Conservation (phyloP, 441 rosid genomes). For the Euphorbia celastroides region DNA sequence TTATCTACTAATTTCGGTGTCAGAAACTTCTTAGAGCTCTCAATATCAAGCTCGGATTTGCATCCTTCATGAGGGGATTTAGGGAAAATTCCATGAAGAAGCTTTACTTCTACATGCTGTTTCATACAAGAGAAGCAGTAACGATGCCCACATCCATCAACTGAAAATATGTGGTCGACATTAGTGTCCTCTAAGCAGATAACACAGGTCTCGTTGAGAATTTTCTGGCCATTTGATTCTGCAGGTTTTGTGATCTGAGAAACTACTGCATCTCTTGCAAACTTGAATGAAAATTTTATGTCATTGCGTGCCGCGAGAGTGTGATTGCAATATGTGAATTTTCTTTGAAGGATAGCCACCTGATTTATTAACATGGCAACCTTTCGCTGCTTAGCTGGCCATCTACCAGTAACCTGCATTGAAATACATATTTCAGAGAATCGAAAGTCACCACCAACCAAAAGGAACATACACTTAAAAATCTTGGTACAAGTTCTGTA, state of each 20-base stretch:
- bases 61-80: constrained; percentile 72
- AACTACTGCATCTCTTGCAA: constrained; percentile 66
- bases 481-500: not conserved
- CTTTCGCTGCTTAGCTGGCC: constrained; percentile 51
- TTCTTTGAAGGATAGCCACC: constrained; percentile 33
- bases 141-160: constrained; percentile 63
- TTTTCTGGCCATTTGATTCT: constrained; percentile 25
- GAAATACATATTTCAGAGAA: not conserved
- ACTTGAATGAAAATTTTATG: constrained; percentile 49
- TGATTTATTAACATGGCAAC: constrained; percentile 36
- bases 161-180: constrained; percentile 44
- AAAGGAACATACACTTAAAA: not conserved
- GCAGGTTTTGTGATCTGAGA: constrained; percentile 35
- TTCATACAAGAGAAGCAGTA: constrained; percentile 78
- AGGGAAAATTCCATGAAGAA: constrained; percentile 57
- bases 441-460: not conserved
- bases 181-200: constrained; percentile 63
- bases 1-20: constrained; percentile 44
- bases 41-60: constrained; percentile 43
- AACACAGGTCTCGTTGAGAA: constrained; percentile 49
- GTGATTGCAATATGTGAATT: constrained; percentile 34
- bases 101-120: constrained; percentile 73
- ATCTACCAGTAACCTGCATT: constrained; percentile 46
- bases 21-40: constrained; percentile 51
- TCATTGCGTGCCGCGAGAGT: constrained; percentile 42